phyloP scores from a whole-genome alignment of 768 basidiomycete species.

The Lentinula detonsa region DNA sequence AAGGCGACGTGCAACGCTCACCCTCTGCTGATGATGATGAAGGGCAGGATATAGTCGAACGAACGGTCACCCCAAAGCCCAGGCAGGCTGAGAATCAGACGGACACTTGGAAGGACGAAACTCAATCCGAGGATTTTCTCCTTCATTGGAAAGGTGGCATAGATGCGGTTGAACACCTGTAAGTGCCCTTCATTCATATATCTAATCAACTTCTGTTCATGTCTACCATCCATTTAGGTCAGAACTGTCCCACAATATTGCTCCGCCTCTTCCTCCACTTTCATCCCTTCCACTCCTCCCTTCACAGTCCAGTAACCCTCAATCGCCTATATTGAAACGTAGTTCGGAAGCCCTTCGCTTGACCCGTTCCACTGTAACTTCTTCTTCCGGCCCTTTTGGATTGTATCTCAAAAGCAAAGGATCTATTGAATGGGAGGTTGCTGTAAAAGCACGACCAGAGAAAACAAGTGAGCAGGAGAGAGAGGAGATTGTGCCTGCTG shows the following conservation, averaged over 20 bases:
- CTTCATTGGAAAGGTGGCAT: conserved; percentile 33
- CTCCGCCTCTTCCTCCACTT: conserved; percentile 4
- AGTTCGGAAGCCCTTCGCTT: conserved; percentile 56
- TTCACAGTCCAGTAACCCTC: conserved; percentile 37
- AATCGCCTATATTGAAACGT: conserved; percentile 52
- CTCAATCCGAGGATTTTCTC: background rate
- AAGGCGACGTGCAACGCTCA: background rate
- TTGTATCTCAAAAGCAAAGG: conserved; percentile 66
- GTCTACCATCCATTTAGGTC: background rate
- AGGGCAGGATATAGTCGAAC: background rate
- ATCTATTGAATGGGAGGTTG: conserved; percentile 69
- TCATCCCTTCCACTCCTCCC: conserved; percentile 18
- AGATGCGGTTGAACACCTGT: conserved; percentile 55
- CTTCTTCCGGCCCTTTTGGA: conserved; percentile 61
- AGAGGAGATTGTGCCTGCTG: conserved; percentile 58
- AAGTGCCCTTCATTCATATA: conserved; percentile 25
- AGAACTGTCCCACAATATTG: background rate
- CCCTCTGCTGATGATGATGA: background rate
- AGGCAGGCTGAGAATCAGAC: background rate
- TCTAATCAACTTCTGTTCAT: background rate
- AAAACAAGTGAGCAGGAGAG: conserved; percentile 30
- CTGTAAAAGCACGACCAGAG: conserved; percentile 50
- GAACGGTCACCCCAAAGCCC: background rate
- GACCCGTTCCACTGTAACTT: conserved; percentile 51
- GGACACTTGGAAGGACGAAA: background rate